phyloP scores from a whole-genome alignment of 1,139 yeast genomes.

The Diutina scorzettiae region DNA sequence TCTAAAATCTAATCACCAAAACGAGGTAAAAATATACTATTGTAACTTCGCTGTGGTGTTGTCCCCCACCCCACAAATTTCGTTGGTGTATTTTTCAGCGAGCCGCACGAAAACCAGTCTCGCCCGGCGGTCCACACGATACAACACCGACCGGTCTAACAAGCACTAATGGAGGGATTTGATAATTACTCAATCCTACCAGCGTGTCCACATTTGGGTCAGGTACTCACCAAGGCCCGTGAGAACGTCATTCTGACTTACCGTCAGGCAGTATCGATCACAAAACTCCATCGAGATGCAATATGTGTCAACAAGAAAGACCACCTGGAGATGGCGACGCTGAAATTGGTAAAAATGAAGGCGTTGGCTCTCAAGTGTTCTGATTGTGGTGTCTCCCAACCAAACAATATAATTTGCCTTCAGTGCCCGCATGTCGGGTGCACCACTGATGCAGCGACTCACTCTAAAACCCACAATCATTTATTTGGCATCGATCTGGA shows the following conservation, averaged over 20 bases:
- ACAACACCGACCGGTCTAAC: background rate
- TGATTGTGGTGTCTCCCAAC: constrained; percentile 33
- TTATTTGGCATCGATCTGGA: constrained; percentile 56
- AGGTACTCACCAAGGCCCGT: constrained; percentile 43
- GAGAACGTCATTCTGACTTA: constrained; percentile 49
- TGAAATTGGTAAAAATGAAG: constrained; percentile 26
- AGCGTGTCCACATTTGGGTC: constrained; percentile 42
- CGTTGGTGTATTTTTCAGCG: too few relatives aligned
- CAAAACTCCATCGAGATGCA: constrained; percentile 11
- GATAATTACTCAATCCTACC: constrained; percentile 5
- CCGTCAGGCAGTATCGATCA: constrained; percentile 41
- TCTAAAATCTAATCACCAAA: too few relatives aligned
- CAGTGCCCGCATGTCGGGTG: constrained; percentile 85
- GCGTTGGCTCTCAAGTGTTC: constrained; percentile 36
- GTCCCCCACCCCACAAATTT: too few relatives aligned
- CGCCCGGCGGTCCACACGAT: background rate
- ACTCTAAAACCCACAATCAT: constrained; percentile 55
- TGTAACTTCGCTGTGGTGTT: too few relatives aligned
- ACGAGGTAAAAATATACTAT: too few relatives aligned
- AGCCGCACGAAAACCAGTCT: constrained; percentile 4
- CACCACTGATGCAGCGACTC: constrained; percentile 46
- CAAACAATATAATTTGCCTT: constrained; percentile 53
- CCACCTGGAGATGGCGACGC: constrained; percentile 16
- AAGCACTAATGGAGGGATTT: background rate
- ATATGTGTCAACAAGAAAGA: constrained; percentile 21